These are phyloP conservation scores for Lachnellula occidentalis DNA, from an alignment of 2,329 filamentous ascomycete genomes.

Conservation along the genomic window DNA sequence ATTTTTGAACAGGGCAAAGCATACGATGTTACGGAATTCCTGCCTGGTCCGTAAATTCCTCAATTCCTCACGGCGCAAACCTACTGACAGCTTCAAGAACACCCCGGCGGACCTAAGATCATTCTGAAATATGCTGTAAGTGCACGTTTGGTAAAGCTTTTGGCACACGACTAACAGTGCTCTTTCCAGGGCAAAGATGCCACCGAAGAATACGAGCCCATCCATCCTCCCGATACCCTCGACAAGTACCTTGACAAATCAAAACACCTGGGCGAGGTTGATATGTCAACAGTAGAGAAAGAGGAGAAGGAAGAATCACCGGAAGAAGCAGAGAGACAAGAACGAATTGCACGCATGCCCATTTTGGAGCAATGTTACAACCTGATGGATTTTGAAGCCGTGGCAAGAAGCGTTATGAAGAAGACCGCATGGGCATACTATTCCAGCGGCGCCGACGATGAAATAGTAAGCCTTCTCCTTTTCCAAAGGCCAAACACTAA, in stretches of 20 bases:
- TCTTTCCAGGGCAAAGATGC: conserved; percentile 69
- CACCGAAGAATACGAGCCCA: conserved; percentile 85
- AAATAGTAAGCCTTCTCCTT: conserved; percentile 58
- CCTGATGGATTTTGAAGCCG: conserved; percentile 90
- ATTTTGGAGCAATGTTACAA: conserved; percentile 86
- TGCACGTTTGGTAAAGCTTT: conserved; percentile 4
- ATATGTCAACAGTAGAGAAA: conserved; percentile 72
- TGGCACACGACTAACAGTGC: neutral
- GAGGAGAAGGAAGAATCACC: conserved; percentile 63
- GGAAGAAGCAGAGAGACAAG: conserved; percentile 67
- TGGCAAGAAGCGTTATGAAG: conserved; percentile 88
- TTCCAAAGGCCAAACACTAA: neutral
- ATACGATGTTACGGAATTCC: conserved; percentile 85
- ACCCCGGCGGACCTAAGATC: conserved; percentile 84
- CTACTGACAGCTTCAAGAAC: conserved; percentile 47
- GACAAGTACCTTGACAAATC: conserved; percentile 76
- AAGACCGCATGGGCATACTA: conserved; percentile 97
- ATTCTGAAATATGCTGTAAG: conserved; percentile 86
- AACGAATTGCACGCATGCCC: conserved; percentile 71
- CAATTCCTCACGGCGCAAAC: neutral
- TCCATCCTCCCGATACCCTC: conserved; percentile 83
- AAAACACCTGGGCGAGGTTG: conserved; percentile 84
- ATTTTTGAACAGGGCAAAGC: conserved; percentile 56
- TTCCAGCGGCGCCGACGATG: conserved; percentile 84
- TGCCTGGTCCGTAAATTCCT: conserved; percentile 53